Conservation (phyloP, 2,329 filamentous ascomycete genomes). For the Orbilia oligospora region DNA sequence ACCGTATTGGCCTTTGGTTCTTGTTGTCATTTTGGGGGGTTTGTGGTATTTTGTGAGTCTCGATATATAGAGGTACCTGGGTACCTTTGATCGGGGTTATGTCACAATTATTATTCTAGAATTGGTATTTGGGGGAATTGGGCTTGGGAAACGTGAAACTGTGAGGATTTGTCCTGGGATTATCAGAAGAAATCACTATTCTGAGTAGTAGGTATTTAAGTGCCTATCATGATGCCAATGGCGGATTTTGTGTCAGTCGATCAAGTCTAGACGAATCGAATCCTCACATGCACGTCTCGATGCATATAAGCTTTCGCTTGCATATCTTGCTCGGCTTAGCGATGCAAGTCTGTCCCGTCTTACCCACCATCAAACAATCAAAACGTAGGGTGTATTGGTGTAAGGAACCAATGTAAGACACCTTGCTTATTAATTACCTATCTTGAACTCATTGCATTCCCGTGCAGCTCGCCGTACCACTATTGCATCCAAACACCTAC, state of each 20-base stretch:
- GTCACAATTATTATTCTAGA: background rate
- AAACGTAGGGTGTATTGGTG: background rate
- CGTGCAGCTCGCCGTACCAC: background rate
- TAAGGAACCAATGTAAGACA: too few relatives aligned
- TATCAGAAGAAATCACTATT: too few relatives aligned
- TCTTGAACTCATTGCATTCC: background rate
- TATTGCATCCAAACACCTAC: background rate
- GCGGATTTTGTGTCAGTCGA: too few relatives aligned
- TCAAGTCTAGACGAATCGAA: too few relatives aligned
- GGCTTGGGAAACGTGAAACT: background rate
- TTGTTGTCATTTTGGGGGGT: background rate
- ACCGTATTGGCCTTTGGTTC: slow-evolving; percentile 40
- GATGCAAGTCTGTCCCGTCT: background rate
- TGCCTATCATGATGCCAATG: too few relatives aligned
- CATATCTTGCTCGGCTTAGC: background rate
- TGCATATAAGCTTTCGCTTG: slow-evolving; percentile 1
- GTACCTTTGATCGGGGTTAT: too few relatives aligned
- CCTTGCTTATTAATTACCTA: background rate
- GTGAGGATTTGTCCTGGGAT: background rate
- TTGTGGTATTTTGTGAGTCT: slow-evolving; percentile 12
- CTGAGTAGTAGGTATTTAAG: too few relatives aligned
- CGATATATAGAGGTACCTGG: too few relatives aligned
- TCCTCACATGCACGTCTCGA: background rate
- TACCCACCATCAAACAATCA: background rate
- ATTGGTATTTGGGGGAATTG: background rate